Evolutionary conservation across 208 protist species (phyloP).

Genomic region (Crithidia brevicula): DNA sequence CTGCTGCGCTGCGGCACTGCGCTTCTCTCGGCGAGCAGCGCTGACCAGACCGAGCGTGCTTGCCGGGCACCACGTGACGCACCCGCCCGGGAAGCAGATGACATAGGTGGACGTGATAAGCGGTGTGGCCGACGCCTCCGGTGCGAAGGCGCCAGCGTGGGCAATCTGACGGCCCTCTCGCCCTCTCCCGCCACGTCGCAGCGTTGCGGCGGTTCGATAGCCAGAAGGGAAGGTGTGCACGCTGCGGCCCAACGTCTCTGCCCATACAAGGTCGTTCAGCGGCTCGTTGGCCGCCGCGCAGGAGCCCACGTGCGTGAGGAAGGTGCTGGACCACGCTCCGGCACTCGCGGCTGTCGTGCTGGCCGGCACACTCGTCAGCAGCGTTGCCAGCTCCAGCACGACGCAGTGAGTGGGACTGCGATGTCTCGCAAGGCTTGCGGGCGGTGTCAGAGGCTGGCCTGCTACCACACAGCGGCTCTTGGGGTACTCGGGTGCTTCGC

Average conservation of each 20-base stretch:
- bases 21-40: background rate
- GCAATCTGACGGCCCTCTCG: background rate
- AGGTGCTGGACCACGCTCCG: conserved; percentile 13
- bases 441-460: background rate
- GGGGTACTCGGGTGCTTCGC: background rate
- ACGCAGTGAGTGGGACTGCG: conserved; percentile 22
- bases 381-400: conserved; percentile 25
- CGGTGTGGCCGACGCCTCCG: conserved; percentile 3
- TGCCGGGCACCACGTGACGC: conserved; percentile 51
- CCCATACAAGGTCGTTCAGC: conserved; percentile 15
- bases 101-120: conserved; percentile 34
- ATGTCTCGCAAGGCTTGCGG: background rate
- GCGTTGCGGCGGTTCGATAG: background rate
- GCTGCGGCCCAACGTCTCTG: conserved; percentile 2
- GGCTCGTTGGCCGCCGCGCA: conserved; percentile 13
- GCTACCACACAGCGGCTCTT: background rate
- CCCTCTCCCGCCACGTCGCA: background rate
- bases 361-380: conserved; percentile 13
- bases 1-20: background rate
- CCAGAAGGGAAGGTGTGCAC: conserved; percentile 7
- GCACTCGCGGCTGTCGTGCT: background rate
- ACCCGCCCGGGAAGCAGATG: conserved; percentile 37
- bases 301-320: background rate
- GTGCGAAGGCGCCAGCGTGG: background rate
- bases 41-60: conserved; percentile 31